Conservation (phyloP, 345 rosid species). For the Hibiscus trionum region DNA sequence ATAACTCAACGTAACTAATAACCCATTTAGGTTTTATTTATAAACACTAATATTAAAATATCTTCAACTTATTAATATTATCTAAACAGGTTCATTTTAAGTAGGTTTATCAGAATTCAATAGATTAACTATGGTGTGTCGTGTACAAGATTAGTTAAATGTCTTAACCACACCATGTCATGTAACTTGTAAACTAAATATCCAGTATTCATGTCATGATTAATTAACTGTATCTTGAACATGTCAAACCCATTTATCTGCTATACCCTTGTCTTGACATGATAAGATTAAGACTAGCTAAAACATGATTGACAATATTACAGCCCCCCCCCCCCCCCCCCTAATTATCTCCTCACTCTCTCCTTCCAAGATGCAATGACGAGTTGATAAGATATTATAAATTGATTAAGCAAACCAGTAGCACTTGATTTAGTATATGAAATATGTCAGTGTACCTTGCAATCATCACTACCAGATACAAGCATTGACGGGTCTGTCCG, state of each 20-base stretch:
- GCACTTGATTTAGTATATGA: slow-evolving; percentile 1
- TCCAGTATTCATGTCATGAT: neutral
- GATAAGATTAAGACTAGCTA: neutral
- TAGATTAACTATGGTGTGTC: neutral
- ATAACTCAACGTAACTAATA: neutral
- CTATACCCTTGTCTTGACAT: neutral
- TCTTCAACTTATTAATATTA: too few relatives aligned
- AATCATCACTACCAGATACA: slow-evolving; percentile 97
- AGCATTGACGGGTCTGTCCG: slow-evolving; percentile 90
- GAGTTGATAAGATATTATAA: slow-evolving; percentile 1
- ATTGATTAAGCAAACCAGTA: slow-evolving; percentile 6
- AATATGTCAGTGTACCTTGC: slow-evolving; percentile 50
- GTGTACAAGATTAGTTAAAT: neutral
- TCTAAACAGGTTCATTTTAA: neutral
- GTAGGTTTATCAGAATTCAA: neutral
- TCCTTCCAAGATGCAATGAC: neutral
- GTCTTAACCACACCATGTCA: neutral
- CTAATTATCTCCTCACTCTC: neutral
- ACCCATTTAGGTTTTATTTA: too few relatives aligned
- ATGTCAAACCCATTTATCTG: neutral
- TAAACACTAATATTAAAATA: too few relatives aligned
- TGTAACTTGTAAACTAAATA: neutral
- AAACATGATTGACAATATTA: neutral
- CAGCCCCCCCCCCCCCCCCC: neutral
- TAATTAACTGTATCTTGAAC: neutral